Evolutionary conservation across 345 rosid species (phyloP), one percentile per base, ranked within the genome.

Genomic region (Toxicodendron radicans): DNA sequence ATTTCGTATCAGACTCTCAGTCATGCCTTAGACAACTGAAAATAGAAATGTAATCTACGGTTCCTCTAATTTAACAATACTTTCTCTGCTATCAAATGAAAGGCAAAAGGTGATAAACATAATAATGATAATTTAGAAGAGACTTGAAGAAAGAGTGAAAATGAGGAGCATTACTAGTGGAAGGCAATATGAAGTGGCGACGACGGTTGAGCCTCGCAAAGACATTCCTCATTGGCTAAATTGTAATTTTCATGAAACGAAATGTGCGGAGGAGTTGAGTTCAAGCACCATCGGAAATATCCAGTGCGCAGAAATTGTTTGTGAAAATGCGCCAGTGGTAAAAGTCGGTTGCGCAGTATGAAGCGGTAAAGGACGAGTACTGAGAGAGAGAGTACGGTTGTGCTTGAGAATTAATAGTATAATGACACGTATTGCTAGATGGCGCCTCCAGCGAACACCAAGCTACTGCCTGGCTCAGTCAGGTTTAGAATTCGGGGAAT

Each of bases 151-250:
- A 33, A 53, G 54, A 69, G 62, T 16, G 16, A 59, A 49, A 38
- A 45, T 30, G 14, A 65, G 46, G 41, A 76, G 49, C 2, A 46
- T 23, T 75, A 87, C 92, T 53, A 72, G 70, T 73, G 46, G 81
- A 80, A 74, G 87, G 68, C 48, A 78, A 63, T 10, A 83, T 73
- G 63, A 70, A n/a, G 62, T 76, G 91, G 66, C 92, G 90, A 65
- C 77, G 89, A 71, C 85, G 86, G 75, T 81, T 72, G 86, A 90
- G 87, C 73, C 66, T 72, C 53, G 76, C 77, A 71, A 83, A 70
- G 65, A 73, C 91, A 87, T 83, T 86, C 92, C 88, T 92, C 97
- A 94, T 89, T 80, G 82, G 79, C 79, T 70, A 78, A 0, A 66
- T 64, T 18, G 35, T 60, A 12, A 58, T 71, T 72, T 33, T 64